phyloP scores from a whole-genome alignment of 2,329 filamentous ascomycete species.

The Colletotrichum sublineola region DNA sequence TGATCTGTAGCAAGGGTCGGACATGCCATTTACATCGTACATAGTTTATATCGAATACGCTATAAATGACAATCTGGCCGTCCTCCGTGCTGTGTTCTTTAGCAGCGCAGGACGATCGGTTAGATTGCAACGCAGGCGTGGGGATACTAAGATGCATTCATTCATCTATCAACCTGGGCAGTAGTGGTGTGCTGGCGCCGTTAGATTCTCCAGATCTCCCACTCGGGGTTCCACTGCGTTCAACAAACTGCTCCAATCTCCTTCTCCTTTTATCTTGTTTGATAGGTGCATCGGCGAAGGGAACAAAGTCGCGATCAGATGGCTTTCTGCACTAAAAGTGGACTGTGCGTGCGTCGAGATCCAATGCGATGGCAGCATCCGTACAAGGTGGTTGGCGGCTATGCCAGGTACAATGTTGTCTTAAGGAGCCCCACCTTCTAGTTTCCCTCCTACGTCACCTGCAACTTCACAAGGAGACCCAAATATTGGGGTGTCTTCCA shows the following conservation, averaged over 20 bases:
- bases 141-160: not conserved
- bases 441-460: constrained; percentile 30
- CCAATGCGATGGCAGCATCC: constrained; percentile 15
- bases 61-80: not conserved
- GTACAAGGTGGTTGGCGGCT: not conserved
- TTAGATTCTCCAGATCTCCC: constrained; percentile 4
- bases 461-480: not conserved
- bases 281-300: constrained; percentile 8
- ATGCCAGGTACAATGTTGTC: constrained; percentile 8
- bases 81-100: not conserved
- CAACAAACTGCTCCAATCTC: too few species aligned
- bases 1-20: not conserved
- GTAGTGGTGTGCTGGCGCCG: not conserved
- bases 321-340: constrained; percentile 6
- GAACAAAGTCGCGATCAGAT: not conserved
- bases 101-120: not conserved
- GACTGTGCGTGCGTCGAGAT: constrained; percentile 23
- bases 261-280: too few species aligned
- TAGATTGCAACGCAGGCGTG: not conserved
- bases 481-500: not conserved
- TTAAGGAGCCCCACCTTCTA: constrained; percentile 16
- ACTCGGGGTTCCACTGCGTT: constrained; percentile 16
- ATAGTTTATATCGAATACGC: too few species aligned
- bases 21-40: not conserved
- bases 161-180: not conserved